A percentile compares a stretch with the other conserved stretches of the same genome.
Evolutionary conservation across 768 basidiomycete genomes (phyloP).

Genomic region (Lactifluus piperatus): DNA sequence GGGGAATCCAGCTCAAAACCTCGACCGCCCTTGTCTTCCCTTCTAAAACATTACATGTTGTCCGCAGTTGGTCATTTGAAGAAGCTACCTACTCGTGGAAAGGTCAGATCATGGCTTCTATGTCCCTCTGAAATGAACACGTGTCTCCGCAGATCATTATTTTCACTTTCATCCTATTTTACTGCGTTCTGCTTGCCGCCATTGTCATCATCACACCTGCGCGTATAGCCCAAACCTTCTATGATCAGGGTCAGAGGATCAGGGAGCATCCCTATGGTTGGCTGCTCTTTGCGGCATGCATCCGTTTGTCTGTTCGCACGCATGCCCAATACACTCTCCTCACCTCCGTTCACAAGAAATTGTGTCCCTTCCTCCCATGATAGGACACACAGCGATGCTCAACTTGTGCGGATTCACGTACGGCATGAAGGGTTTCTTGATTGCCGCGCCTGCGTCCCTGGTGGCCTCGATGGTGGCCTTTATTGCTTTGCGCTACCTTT

Average conservation of each 20-base stretch:
- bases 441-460: constrained; percentile 53
- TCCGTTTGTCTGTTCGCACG: constrained; percentile 36
- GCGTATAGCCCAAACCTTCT: constrained; percentile 59
- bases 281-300: constrained; percentile 41
- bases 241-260: constrained; percentile 57
- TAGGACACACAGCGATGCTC: constrained; percentile 57
- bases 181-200: constrained; percentile 34
- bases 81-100: constrained; percentile 12
- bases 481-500: constrained; percentile 47
- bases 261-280: constrained; percentile 54
- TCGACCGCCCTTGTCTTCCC: neutral
- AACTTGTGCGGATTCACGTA: constrained; percentile 79
- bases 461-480: constrained; percentile 59
- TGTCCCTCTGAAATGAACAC: constrained; percentile 8
- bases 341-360: constrained; percentile 28
- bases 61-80: neutral
- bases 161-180: constrained; percentile 50
- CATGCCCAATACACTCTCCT: neutral
- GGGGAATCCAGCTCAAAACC: neutral
- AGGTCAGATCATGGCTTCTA: constrained; percentile 6
- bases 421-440: constrained; percentile 66
- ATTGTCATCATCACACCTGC: constrained; percentile 50
- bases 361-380: constrained; percentile 49
- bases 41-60: neutral
- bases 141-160: constrained; percentile 40